Conservation (phyloP, 306 rosid species). For the Cyclanthera cordifolia region DNA sequence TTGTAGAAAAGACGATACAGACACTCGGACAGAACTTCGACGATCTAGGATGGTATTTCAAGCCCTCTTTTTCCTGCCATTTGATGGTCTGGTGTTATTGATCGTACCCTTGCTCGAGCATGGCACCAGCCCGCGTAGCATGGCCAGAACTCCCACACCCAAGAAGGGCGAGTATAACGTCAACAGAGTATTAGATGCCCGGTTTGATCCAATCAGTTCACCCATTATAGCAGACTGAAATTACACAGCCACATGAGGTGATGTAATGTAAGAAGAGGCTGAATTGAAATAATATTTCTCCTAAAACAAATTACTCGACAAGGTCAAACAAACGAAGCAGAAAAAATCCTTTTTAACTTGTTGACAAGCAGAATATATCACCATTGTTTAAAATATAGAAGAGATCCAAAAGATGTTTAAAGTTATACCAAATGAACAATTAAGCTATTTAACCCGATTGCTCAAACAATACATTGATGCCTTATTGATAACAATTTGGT, state of each 20-base stretch:
- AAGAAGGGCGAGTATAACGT: slow-evolving; percentile 39
- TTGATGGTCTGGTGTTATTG: slow-evolving; percentile 23
- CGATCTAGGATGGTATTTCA: slow-evolving; percentile 13
- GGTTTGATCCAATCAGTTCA: slow-evolving; percentile 39
- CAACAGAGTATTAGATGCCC: slow-evolving; percentile 51
- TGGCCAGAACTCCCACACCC: slow-evolving; percentile 46
- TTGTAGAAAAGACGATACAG: background rate
- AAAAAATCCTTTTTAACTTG: background rate
- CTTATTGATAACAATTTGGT: background rate
- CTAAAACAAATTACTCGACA: too few species aligned
- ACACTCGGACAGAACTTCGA: background rate
- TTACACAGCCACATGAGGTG: slow-evolving; percentile 3
- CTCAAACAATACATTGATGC: too few species aligned
- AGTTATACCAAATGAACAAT: background rate
- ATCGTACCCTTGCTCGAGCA: slow-evolving; percentile 22
- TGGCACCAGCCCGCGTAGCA: slow-evolving; percentile 42
- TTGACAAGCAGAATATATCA: background rate
- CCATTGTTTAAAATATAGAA: background rate
- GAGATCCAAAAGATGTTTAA: background rate
- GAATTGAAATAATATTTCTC: background rate
- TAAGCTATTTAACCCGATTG: background rate
- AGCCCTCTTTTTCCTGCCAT: slow-evolving; percentile 44
- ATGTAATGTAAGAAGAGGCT: background rate
- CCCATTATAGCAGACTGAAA: slow-evolving; percentile 51
- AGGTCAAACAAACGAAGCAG: background rate